Evolutionary conservation across 1,139 yeast species (phyloP), one percentile per base, ranked within the genome.

Genomic region (Blastobotrys petasosporus): DNA sequence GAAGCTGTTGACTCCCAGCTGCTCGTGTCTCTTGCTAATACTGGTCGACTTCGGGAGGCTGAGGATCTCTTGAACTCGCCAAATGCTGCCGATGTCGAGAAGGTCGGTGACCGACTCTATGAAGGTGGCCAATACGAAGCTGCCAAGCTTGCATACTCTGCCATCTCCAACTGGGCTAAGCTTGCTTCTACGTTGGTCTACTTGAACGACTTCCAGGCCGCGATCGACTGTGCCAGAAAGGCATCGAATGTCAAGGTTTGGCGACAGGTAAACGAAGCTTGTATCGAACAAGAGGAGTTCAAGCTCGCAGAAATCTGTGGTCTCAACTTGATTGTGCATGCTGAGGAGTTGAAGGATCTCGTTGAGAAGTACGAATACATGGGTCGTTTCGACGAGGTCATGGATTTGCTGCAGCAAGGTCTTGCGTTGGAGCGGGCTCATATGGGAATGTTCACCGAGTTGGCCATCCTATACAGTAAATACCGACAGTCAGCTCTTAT

Each of bases 391-490:
- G 85, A 81, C 54, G 96, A 94, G 71, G 76, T 94, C 54, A 85
- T 92, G 56, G 79, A 96, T 13, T 77, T 92, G 60, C 87, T 92
- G 61, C 98, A 92, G 70, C 94, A 88, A 59, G 98, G 98, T 57
- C 77, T 92, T 51, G 94, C 95, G 43, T 77, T 92, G 59, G 99
- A 92, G 73, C 85, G 98, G 66, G 98, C 99, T 34, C 98, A 94
- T 65, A 92, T 92, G 97, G 98, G 97, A 60, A 92, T 92, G 97
- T 92, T 94, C 66, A 92, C 99, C 9, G 97, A 90, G 67, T 77
- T 94, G 62, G 96, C 97, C 15, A 76, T 86, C 46, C 74, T 92
- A 59, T 92, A 92, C 72, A 77, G 94, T 57, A 92, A 90, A 68
- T 92, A 90, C 69, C 79, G 80, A 54, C 96, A 97, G 37, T 86